Base-by-base conservation (phyloP, 2,329 filamentous ascomycete species). In the Hypocreales sp. region DNA sequence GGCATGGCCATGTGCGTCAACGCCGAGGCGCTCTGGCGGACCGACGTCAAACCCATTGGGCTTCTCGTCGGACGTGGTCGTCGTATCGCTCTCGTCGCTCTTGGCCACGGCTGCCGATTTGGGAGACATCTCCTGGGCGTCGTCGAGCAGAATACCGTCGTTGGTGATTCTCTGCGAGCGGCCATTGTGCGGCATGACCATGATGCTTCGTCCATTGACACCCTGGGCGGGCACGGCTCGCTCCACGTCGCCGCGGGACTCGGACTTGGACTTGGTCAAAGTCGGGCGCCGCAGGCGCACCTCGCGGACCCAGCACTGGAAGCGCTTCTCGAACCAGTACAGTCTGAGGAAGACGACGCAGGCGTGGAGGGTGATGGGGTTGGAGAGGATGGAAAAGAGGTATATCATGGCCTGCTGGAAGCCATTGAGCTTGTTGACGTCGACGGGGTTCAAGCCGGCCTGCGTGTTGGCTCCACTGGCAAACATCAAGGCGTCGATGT, bases 271-370 rank as follows among this genome's bases (percentile, higher is more conserved):
- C 59, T 73, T 58, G 53, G 64, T 58, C n/a, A 76, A 51, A 20
- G 67, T 78, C 29, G 66, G 64, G 29, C 86, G 71, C 28, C 75
- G 60, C 23, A 57, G 61, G 29, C 72, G 70, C 2, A 80, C 74
- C 40, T 92, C 80, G 19, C 64, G 65, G 10, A 79, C 84, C 37
- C 93, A 69, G 41, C 80, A 67, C 46, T 92, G 79, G 47, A 98
- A 95, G 7, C 86, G 72, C 52, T 92, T 93, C 53, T 98, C 86
- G 47, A 98, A 98, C 87, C 87, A 98, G 54, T 93, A 94, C 2
- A 98, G 61, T 15, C 90, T 79, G 10, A 95, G 65, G 40, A 93
- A 87, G 7, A 98, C 90, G 24, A 98, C 83, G 24, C 72, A 79
- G 2, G 79, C 72, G 45, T 92, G 74, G 41, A 93, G 76, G 25